Evolutionary conservation across 768 basidiomycete genomes (phyloP).

Genomic region (Roridomyces roridus): DNA sequence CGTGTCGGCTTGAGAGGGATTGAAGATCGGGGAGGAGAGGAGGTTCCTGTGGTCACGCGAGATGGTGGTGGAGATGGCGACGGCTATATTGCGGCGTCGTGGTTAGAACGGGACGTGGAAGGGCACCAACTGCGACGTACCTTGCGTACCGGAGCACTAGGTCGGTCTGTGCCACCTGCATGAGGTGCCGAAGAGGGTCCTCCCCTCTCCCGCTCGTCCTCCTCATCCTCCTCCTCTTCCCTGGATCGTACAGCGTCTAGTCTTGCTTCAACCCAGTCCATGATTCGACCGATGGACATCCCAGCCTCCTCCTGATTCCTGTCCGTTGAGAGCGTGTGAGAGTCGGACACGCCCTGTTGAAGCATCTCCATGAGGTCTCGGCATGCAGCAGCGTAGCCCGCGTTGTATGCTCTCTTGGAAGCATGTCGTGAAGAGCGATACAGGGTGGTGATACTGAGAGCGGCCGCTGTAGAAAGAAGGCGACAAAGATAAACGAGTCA

Average conservation of each 20-base stretch:
- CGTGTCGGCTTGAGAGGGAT: slow-evolving; percentile 21
- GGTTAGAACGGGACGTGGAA: neutral
- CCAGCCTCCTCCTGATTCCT: slow-evolving; percentile 54
- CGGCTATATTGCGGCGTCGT: slow-evolving; percentile 29
- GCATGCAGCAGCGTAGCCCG: slow-evolving; percentile 81
- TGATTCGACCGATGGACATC: slow-evolving; percentile 78
- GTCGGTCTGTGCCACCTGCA: slow-evolving; percentile 36
- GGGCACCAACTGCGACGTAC: slow-evolving; percentile 6
- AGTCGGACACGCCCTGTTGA: slow-evolving; percentile 72
- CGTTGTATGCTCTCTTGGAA: slow-evolving; percentile 81
- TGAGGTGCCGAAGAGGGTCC: slow-evolving; percentile 34
- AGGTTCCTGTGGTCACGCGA: slow-evolving; percentile 28
- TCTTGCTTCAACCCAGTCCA: slow-evolving; percentile 88
- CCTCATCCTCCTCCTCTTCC: slow-evolving; percentile 85
- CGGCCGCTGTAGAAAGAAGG: slow-evolving; percentile 62
- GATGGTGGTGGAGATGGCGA: slow-evolving; percentile 31
- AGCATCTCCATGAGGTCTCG: slow-evolving; percentile 83
- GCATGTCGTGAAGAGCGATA: slow-evolving; percentile 81
- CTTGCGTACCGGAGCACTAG: slow-evolving; percentile 26
- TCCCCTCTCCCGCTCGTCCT: slow-evolving; percentile 71
- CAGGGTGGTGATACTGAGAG: slow-evolving; percentile 83
- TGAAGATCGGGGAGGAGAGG: slow-evolving; percentile 19
- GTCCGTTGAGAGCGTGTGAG: slow-evolving; percentile 36
- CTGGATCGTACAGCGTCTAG: slow-evolving; percentile 75
- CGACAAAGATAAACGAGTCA: slow-evolving; percentile 28